Base-by-base conservation (phyloP, 2,329 filamentous ascomycete genomes). In the Curvularia hawaiiensis region DNA sequence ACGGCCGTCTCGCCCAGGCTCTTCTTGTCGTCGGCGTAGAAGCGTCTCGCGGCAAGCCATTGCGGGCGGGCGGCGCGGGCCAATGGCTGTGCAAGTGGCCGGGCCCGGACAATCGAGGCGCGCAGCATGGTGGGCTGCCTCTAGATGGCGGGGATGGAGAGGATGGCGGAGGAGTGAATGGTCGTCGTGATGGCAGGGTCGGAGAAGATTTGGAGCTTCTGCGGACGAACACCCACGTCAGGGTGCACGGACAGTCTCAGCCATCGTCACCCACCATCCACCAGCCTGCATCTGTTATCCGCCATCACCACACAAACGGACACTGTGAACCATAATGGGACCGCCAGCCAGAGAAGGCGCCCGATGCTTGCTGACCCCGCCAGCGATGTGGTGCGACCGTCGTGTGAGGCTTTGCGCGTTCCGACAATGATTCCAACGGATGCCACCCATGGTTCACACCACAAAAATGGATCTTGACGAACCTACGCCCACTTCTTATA, bases 121-220 rank as follows among this genome's bases (percentile, higher is more conserved):
- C 82, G 82, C 81, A 84, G 80, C 83, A 85, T 84, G 68, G 71
- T 79, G 78, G 74, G 80, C 81, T 77, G 77, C 71, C 70, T 69
- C 66, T 64, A 63, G 65, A 66, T 67, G 63, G 66, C 62, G 62
- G 53, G 52, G 61, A 67, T 64, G 65, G 58, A 43, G 59, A 54
- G 55, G 59, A 14, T 31, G 28, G 30, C 18, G 40, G 40, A 24
- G 40, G 40, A 16, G 58, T 52, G 50, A 51, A 60, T 54, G 62
- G 33, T 60, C 57, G 49, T 64, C 53, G 55, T 58, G 30, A 38
- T 40, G 45, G 28, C 46, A 51, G 43, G 26, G 50, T 48, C 58
- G 61, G 58, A 56, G 63, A 62, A 66, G 59, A 62, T 60, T 62
- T 58, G 58, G 55, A 62, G 59, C 56, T 52, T 26, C 41, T 46